Percentiles rank a stretch among this genome's conserved stretches.
These are phyloP conservation scores for Dendrothele bispora DNA, from an alignment of 768 basidiomycete species.

Conservation along the genomic window DNA sequence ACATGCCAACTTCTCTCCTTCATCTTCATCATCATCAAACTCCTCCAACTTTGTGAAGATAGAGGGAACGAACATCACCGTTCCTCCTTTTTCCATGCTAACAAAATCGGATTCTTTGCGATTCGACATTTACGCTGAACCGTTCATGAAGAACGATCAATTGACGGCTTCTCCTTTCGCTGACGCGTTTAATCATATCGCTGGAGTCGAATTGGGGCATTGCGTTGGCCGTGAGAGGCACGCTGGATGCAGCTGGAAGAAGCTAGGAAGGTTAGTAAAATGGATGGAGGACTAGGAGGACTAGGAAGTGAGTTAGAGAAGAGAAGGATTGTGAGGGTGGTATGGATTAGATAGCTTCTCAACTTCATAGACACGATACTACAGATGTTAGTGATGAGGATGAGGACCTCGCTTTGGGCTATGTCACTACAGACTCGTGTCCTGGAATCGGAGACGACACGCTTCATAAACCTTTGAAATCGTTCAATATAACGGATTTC, in stretches of 20 bases:
- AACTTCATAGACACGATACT: constrained; percentile 39
- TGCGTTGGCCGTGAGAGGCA: constrained; percentile 53
- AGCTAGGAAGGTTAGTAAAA: constrained; percentile 29
- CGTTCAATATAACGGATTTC: constrained; percentile 55
- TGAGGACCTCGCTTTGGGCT: constrained; percentile 64
- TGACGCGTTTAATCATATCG: constrained; percentile 63
- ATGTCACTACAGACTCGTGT: constrained; percentile 73
- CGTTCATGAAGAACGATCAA: constrained; percentile 82
- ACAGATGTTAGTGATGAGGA: constrained; percentile 41
- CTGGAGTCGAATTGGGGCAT: constrained; percentile 48
- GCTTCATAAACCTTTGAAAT: constrained; percentile 59
- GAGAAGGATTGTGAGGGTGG: constrained; percentile 48
- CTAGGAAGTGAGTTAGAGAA: constrained; percentile 41
- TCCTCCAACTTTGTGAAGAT: too few species aligned
- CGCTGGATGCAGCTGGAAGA: constrained; percentile 49
- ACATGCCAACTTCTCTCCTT: too few species aligned
- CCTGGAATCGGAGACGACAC: constrained; percentile 78
- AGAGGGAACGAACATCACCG: too few species aligned
- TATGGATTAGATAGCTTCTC: constrained; percentile 56
- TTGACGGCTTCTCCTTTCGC: constrained; percentile 72
- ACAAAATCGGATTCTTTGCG: constrained; percentile 64
- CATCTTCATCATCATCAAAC: too few species aligned
- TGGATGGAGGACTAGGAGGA: constrained; percentile 25
- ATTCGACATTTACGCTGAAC: constrained; percentile 65
- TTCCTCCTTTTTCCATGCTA: constrained; percentile 66